Evolutionary conservation across 257 asterid genomes (phyloP).

Genomic region (Gynochthodes officinalis): DNA sequence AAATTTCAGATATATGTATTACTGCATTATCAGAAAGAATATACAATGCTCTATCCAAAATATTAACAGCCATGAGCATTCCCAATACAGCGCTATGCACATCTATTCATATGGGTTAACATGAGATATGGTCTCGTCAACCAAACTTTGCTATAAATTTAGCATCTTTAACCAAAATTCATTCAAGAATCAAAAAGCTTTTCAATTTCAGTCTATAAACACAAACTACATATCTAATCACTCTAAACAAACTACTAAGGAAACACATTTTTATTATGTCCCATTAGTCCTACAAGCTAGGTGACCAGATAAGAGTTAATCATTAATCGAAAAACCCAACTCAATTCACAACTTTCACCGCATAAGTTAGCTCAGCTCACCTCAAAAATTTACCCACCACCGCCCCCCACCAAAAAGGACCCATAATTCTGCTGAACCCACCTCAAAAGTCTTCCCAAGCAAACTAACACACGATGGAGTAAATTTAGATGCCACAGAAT

Average conservation of each 20-base stretch:
- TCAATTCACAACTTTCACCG: neutral
- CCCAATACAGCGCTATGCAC: neutral
- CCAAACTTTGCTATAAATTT: neutral
- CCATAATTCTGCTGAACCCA: neutral
- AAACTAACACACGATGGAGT: neutral
- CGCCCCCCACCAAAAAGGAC: no score
- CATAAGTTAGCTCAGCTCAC: neutral
- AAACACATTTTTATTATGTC: no score
- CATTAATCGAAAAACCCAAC: neutral
- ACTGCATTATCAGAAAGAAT: neutral
- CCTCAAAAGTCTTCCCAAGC: slow-evolving; percentile 6
- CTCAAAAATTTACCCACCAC: neutral
- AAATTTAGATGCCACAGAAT: neutral
- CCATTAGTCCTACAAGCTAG: no score
- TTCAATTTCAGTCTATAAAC: neutral
- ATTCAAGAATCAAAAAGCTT: neutral
- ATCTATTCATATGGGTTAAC: neutral
- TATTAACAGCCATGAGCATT: neutral
- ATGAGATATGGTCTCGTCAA: neutral
- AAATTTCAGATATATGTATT: neutral
- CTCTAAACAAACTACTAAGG: neutral
- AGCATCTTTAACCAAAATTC: neutral
- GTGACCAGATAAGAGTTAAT: no score
- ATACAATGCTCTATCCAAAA: neutral
- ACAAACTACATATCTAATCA: neutral